Evolutionary conservation across 768 basidiomycete species (phyloP), one percentile per base, ranked within the genome.

Genomic region (Tricholoma sp.): DNA sequence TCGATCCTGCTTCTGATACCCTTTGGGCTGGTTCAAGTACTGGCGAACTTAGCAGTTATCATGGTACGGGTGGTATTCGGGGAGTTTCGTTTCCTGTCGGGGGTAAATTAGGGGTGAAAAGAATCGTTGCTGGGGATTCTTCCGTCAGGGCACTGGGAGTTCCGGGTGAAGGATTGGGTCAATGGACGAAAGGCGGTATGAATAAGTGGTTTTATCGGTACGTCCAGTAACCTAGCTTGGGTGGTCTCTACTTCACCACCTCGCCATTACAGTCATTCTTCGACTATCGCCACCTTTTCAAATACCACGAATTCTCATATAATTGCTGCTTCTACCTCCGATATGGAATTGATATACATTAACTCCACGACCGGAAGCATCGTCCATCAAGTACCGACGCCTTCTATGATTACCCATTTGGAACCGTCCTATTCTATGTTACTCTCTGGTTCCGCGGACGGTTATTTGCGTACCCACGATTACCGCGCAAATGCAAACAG

Each of bases 1-100:
- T 98, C 69, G 96, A 99, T 71, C 88, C 93, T 7, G 86, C 89
- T 19, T 91, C 92, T 0, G 94, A 98, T 69, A 83, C 88, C 5
- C 74, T 99, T 34, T 97, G 94, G 94, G 76, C 87, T 49, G 95
- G 94, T 29, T 79, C 82, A 8, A 83, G 84, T 57, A 72, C 81
- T 27, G 95, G 96, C 3, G 75, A 76, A 56, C 79, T 97, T 59
- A 69, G 79, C 39, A 86, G 89, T 1, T 82, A 86, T 67, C 84
- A 90, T 72, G 79, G 84, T 41, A 69, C 79, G 29, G 79, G 78
- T 50, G 86, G 84, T 14, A 66, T 82, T 50, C 83, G 84, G 51
- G 89, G 89, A 3, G 87, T 91, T 32, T 80, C 79, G 19, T 94
- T 89, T 67, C 86, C 79, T 24, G 85, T 88, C 32, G 88, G 89